Conservation (phyloP, 495 filamentous ascomycete genomes). For the Schizothecium vesticola region DNA sequence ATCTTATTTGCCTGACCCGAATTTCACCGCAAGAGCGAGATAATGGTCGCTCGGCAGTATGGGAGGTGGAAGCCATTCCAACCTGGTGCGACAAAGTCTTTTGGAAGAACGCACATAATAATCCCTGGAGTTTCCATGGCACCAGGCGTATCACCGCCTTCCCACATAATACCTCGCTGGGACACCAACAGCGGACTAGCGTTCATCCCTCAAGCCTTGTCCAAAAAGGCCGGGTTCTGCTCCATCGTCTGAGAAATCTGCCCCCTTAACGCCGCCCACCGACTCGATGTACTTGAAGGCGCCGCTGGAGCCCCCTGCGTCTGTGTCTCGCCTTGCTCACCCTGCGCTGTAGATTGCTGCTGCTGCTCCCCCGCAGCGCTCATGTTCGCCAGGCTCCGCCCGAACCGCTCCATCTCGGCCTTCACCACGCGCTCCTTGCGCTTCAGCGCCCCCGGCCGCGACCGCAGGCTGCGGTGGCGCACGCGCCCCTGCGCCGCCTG, state of each 20-base stretch:
- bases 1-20: background rate
- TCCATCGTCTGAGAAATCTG: conserved; percentile 73
- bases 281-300: conserved; percentile 44
- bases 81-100: background rate
- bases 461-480: conserved; percentile 63
- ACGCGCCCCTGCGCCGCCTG: conserved; percentile 46
- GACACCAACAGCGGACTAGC: too few relatives aligned
- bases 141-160: background rate
- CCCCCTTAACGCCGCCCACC: conserved; percentile 63
- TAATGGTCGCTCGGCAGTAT: background rate
- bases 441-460: conserved; percentile 74
- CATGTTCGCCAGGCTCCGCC: conserved; percentile 67
- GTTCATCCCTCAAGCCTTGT: conserved; percentile 7
- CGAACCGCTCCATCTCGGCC: conserved; percentile 76
- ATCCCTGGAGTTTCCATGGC: too few relatives aligned
- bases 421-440: conserved; percentile 71
- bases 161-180: too few relatives aligned
- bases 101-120: too few relatives aligned
- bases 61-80: background rate
- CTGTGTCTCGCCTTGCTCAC: conserved; percentile 15
- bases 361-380: conserved; percentile 28
- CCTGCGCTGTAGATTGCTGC: too few relatives aligned
- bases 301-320: conserved; percentile 7
- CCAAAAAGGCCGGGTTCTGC: conserved; percentile 58
- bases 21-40: background rate